Percentiles rank a stretch among this genome's conserved stretches.
phyloP scores from a whole-genome alignment of 306 rosid genomes.

The Prunus mume region DNA sequence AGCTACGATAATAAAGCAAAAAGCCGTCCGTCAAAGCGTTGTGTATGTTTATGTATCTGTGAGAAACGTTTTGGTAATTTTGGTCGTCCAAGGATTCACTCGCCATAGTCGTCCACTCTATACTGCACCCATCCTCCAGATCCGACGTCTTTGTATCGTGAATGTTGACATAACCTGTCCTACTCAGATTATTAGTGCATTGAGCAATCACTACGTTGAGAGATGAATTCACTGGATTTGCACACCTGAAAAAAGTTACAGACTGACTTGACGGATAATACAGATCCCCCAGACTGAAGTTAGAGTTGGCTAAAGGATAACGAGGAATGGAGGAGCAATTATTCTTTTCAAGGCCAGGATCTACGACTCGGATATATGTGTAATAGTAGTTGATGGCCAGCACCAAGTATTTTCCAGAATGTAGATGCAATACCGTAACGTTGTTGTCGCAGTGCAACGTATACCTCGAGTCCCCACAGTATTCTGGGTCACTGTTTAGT shows the following conservation, averaged over 20 bases:
- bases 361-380: constrained; percentile 30
- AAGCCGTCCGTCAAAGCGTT: constrained; percentile 8
- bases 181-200: background rate
- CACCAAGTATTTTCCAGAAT: constrained; percentile 3
- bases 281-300: background rate
- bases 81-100: background rate
- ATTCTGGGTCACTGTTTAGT: background rate
- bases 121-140: background rate
- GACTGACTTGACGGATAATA: background rate
- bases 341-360: background rate
- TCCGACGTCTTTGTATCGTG: too few species aligned
- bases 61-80: background rate
- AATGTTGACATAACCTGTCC: background rate
- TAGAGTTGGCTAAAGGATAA: background rate
- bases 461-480: background rate
- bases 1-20: background rate
- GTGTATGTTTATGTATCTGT: constrained; percentile 6
- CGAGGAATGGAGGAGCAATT: background rate
- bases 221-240: background rate
- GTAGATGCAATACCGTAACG: background rate
- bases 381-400: background rate
- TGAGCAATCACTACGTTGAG: background rate
- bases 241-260: background rate
- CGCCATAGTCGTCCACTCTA: background rate
- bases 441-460: constrained; percentile 12